A percentile compares a stretch with the other conserved stretches of the same genome.
phyloP scores from a whole-genome alignment of 2,329 filamentous ascomycete species.

The Fusarium fujikuroi region DNA sequence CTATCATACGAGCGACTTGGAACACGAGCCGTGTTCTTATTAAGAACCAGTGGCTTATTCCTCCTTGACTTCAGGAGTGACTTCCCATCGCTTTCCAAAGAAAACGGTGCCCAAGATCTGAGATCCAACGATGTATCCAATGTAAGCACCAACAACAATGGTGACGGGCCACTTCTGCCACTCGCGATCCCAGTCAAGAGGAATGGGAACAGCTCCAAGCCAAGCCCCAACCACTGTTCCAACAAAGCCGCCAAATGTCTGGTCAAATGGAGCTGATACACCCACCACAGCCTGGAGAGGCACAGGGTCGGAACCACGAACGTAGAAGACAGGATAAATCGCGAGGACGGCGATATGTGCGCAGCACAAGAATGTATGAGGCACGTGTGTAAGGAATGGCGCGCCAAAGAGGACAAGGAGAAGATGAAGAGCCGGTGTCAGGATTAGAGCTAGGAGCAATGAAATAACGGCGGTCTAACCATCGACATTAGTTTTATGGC shows the following conservation, averaged over 20 bases:
- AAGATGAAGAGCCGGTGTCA: conserved; percentile 71
- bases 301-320: conserved; percentile 78
- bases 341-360: conserved; percentile 84
- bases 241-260: conserved; percentile 83
- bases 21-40: neutral
- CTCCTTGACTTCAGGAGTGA: conserved; percentile 39
- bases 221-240: conserved; percentile 85
- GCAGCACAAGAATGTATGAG: conserved; percentile 82
- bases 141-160: conserved; percentile 83
- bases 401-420: conserved; percentile 90
- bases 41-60: conserved; percentile 37
- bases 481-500: conserved; percentile 12
- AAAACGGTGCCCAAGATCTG: conserved; percentile 64
- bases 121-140: conserved; percentile 79
- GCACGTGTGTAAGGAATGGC: conserved; percentile 82
- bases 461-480: conserved; percentile 58
- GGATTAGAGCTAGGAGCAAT: conserved; percentile 71
- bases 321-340: conserved; percentile 84
- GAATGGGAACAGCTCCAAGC: conserved; percentile 94
- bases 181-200: conserved; percentile 97
- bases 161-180: conserved; percentile 99
- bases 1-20: neutral
- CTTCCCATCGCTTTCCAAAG: conserved; percentile 57
- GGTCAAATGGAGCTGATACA: conserved; percentile 78
- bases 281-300: conserved; percentile 79